A percentile compares a stretch with the other conserved stretches of the same genome.
Evolutionary conservation across 495 filamentous ascomycete species (phyloP).

Genomic region (Collariella sp.): DNA sequence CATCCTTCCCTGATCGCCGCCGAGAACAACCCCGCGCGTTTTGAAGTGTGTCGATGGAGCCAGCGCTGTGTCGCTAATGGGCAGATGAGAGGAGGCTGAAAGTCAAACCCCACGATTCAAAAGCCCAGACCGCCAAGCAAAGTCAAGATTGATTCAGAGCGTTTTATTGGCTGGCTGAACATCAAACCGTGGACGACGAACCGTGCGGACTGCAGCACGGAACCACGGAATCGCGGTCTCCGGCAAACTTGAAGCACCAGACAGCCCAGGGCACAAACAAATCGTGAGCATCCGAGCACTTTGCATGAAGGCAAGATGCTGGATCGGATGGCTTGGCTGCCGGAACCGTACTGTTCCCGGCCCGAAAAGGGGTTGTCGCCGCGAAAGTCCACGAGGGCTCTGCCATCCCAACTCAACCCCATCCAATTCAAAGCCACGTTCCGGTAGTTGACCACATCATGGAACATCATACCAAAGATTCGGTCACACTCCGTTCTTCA

Average conservation of each 20-base stretch:
- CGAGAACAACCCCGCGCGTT: slow-evolving; percentile 26
- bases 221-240: slow-evolving; percentile 4
- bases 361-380: background rate
- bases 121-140: background rate
- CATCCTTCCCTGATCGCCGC: slow-evolving; percentile 32
- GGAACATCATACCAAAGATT: too few relatives aligned
- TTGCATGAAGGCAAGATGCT: background rate
- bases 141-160: background rate
- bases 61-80: background rate
- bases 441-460: too few relatives aligned
- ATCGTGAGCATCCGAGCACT: background rate
- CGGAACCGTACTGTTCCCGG: slow-evolving; percentile 13
- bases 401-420: too few relatives aligned
- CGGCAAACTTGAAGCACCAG: slow-evolving; percentile 13
- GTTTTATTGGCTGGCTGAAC: slow-evolving; percentile 1
- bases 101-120: background rate
- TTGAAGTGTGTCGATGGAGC: slow-evolving; percentile 25
- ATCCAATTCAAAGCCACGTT: too few relatives aligned
- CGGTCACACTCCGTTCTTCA: too few relatives aligned
- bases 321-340: background rate
- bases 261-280: slow-evolving; percentile 12
- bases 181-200: slow-evolving; percentile 14
- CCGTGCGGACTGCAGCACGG: slow-evolving; percentile 9
- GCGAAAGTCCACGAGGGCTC: too few relatives aligned
- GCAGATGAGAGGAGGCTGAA: background rate